These are phyloP conservation scores for Pseudoperonospora humuli DNA, from an alignment of 352 stramenopile species.

Conservation along the genomic window DNA sequence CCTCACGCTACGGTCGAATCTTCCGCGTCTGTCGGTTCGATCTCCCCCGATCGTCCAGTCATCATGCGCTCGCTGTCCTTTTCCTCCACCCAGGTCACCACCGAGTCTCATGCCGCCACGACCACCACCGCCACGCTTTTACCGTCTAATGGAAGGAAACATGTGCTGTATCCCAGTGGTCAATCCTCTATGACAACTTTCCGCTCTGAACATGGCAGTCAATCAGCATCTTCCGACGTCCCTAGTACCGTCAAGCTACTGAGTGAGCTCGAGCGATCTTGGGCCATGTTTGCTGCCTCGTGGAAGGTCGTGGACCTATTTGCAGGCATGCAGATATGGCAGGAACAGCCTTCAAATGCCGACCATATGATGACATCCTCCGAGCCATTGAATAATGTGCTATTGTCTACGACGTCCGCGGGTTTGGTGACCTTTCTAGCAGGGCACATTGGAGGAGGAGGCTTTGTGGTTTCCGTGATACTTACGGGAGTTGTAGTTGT, in stretches of 20 bases:
- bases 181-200: slow-evolving; percentile 1
- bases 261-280: slow-evolving; percentile 63
- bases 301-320: slow-evolving; percentile 69
- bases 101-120: background rate
- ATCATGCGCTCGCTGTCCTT: slow-evolving; percentile 8
- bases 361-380: background rate
- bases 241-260: slow-evolving; percentile 57
- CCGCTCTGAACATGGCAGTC: slow-evolving; percentile 4
- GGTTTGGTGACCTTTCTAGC: slow-evolving; percentile 56
- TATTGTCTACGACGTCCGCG: slow-evolving; percentile 46
- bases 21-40: slow-evolving; percentile 2
- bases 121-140: slow-evolving; percentile 3
- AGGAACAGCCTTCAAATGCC: slow-evolving; percentile 26
- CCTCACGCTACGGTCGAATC: slow-evolving; percentile 10
- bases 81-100: slow-evolving; percentile 2
- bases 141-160: background rate
- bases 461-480: slow-evolving; percentile 37
- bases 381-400: slow-evolving; percentile 52
- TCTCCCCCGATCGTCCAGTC: slow-evolving; percentile 3
- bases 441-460: slow-evolving; percentile 54
- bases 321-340: slow-evolving; percentile 58
- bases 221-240: slow-evolving; percentile 18
- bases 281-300: slow-evolving; percentile 59
- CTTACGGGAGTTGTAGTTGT: slow-evolving; percentile 39
- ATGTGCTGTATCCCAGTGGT: slow-evolving; percentile 5